Conservation (phyloP, 306 rosid genomes). For the Rosa chinensis region DNA sequence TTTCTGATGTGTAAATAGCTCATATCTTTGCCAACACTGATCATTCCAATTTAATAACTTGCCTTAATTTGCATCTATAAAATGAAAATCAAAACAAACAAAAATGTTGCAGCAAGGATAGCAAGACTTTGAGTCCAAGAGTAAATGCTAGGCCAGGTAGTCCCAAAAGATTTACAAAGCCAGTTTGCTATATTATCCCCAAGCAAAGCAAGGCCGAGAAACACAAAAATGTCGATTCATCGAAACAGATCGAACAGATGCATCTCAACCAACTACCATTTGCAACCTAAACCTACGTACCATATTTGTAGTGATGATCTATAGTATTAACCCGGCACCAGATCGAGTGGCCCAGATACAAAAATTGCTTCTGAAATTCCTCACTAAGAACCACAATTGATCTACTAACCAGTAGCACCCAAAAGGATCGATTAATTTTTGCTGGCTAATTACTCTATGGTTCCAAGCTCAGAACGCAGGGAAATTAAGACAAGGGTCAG, state of each 20-base stretch:
- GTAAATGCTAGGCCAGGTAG: neutral
- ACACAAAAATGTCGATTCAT: neutral
- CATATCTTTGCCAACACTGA: neutral
- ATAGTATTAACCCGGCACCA: neutral
- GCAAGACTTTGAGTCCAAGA: constrained; percentile 3
- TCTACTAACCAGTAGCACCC: neutral
- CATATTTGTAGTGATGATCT: neutral
- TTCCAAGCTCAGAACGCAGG: neutral
- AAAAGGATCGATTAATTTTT: neutral
- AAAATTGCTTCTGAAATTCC: neutral
- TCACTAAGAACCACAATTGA: neutral
- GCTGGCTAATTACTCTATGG: too few species aligned
- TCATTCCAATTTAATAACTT: neutral
- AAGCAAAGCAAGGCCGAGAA: neutral
- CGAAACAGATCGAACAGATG: neutral
- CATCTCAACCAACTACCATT: neutral
- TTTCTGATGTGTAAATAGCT: too few species aligned
- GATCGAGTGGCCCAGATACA: neutral
- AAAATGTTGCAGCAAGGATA: neutral
- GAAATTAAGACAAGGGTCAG: neutral
- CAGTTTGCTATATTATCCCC: neutral
- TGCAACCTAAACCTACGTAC: constrained; percentile 14
- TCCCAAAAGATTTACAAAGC: constrained; percentile 29
- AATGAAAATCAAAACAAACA: neutral
- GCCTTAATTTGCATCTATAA: neutral